Percentiles rank a stretch among this genome's conserved stretches.
These are phyloP conservation scores for Penicillium sp. DNA, from an alignment of 2,329 filamentous ascomycete genomes.

Conservation along the genomic window DNA sequence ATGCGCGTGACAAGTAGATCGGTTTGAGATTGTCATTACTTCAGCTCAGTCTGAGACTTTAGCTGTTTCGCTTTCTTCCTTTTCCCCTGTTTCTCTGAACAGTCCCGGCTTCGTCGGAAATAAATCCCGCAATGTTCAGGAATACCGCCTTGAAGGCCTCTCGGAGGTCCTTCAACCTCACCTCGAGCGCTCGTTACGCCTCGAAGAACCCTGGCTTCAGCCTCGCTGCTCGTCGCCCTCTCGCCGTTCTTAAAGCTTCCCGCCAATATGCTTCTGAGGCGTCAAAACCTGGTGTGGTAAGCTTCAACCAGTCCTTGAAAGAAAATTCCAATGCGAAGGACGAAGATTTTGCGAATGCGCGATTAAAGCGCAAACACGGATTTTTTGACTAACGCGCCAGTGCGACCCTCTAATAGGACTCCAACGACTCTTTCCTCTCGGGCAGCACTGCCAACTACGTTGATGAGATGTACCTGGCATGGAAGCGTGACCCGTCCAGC, in stretches of 20 bases:
- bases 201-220: conserved; percentile 36
- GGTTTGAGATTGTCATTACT: not conserved
- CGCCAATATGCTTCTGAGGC: conserved; percentile 62
- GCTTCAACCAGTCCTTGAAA: conserved; percentile 28
- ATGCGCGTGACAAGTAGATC: not conserved
- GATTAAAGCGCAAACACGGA: conserved; percentile 1
- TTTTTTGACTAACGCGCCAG: conserved; percentile 26
- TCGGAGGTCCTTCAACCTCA: conserved; percentile 35
- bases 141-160: conserved; percentile 42
- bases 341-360: conserved; percentile 4
- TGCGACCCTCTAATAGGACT: conserved; percentile 55
- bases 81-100: conserved; percentile 3
- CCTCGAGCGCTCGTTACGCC: conserved; percentile 32
- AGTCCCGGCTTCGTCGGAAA: conserved; percentile 20
- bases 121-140: conserved; percentile 41
- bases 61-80: conserved; percentile 2
- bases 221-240: conserved; percentile 41
- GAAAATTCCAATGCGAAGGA: not conserved
- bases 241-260: conserved; percentile 45
- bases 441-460: conserved; percentile 98
- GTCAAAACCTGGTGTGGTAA: conserved; percentile 61
- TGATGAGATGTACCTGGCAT: conserved; percentile 99
- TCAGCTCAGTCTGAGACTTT: conserved; percentile 2
- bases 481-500: conserved; percentile 89
- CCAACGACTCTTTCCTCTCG: conserved; percentile 93